Conservation (phyloP, 129 eudicot genomes). For the Logfia minima region DNA sequence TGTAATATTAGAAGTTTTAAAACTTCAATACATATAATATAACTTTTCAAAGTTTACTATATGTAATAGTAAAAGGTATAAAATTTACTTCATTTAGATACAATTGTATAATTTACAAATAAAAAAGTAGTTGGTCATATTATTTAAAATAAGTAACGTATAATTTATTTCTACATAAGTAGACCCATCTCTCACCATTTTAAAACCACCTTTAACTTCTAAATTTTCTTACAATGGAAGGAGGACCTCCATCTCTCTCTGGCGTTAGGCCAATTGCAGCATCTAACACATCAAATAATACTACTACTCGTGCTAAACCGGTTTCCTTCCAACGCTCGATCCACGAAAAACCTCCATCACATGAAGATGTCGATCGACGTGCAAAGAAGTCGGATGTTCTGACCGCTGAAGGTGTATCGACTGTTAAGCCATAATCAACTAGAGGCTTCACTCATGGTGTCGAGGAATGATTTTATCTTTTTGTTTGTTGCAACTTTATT, state of each 20-base stretch:
- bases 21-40: no score
- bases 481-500: no score
- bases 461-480: neutral
- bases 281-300: neutral
- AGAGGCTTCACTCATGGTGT: conserved; percentile 12
- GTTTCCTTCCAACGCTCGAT: conserved; percentile 2
- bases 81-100: no score
- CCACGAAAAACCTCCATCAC: conserved; percentile 22
- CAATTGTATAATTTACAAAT: no score
- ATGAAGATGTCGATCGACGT: conserved; percentile 15
- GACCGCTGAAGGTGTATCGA: neutral
- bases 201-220: neutral
- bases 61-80: no score
- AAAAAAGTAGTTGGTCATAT: no score
- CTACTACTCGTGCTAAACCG: neutral
- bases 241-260: conserved; percentile 9
- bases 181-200: neutral
- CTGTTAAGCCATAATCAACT: neutral
- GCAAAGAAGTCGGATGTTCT: neutral
- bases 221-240: neutral
- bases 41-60: no score
- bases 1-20: no score
- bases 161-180: neutral
- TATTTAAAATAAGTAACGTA: no score
- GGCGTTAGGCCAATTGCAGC: neutral